Evolutionary conservation across 2,329 filamentous ascomycete species (phyloP), one percentile per base, ranked within the genome.

Genomic region (Macroventuria anomochaeta): DNA sequence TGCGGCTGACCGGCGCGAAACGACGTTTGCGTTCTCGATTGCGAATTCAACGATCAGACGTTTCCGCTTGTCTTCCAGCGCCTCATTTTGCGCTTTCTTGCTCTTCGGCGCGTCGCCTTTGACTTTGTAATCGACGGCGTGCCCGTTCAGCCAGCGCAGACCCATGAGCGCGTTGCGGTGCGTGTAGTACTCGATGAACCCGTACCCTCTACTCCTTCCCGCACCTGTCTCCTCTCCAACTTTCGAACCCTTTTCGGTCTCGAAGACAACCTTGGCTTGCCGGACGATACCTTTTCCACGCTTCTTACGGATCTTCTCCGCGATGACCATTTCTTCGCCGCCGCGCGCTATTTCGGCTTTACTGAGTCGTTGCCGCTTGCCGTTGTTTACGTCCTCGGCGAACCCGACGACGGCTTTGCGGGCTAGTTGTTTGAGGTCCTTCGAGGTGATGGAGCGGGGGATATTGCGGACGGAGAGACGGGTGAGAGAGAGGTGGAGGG

Each of bases 161-260:
- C 91, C 95, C 91, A 97, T 97, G 32, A 99, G 82, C 12, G 95
- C 95, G 81, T 89, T 93, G 42, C 95, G 88, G 71, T 99, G 95
- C 25, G 90, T 95, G 61, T 87, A 89, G 76, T 97, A 99, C 77
- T 99, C 95, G 63, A 99, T 89, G 79, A 99, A 99, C 11, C 96
- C 95, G 73, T 99, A 99, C 5, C 95, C 95, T 72, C 93, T 85
- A 72, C 90, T 95, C 71, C 90, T 85, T 39, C 93, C 93, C 6
- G 87, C 91, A 7, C 90, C 91, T 43, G 81, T 86, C 36, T 84
- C 82, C 76, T 96, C 92, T 7, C 83, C 77, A 12, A 96, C 86
- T 78, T 97, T 97, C 68, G 86, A 86, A 38, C 95, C 95, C 64
- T 95, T 87, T 29, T 85, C 84, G 50, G 88, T 90, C 78, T 99